These are phyloP conservation scores for Lentinula boryana DNA, from an alignment of 768 basidiomycete species.

Conservation along the genomic window DNA sequence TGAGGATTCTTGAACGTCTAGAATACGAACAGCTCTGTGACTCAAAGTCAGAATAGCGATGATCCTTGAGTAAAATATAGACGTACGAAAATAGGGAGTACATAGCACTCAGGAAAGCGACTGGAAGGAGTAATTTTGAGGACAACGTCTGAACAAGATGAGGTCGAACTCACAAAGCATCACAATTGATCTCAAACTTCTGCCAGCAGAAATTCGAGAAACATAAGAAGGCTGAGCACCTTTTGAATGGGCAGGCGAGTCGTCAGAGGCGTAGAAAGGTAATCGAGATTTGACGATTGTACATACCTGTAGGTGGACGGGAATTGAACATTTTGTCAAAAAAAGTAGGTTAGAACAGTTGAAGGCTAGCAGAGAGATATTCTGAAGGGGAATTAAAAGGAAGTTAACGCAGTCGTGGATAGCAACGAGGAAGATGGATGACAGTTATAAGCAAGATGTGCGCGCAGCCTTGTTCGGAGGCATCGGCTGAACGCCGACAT, in stretches of 20 bases:
- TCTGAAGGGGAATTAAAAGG: not conserved
- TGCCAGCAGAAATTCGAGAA: slow-evolving; percentile 47
- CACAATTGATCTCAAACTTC: slow-evolving; percentile 59
- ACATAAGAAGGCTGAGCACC: slow-evolving; percentile 51
- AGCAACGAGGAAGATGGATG: not conserved
- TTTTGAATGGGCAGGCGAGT: slow-evolving; percentile 13
- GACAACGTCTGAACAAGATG: not conserved
- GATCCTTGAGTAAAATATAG: not conserved
- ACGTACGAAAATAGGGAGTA: slow-evolving; percentile 66
- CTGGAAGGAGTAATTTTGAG: slow-evolving; percentile 18
- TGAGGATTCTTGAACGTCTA: not conserved
- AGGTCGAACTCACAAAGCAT: slow-evolving; percentile 27
- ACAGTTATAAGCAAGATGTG: not conserved
- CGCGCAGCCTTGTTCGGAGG: not conserved
- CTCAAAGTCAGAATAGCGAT: not conserved
- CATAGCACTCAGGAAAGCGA: slow-evolving; percentile 40
- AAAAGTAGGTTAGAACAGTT: not conserved
- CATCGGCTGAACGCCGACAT: not conserved
- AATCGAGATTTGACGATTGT: not conserved
- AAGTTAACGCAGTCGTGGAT: not conserved
- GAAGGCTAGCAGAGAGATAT: not conserved
- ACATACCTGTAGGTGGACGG: slow-evolving; percentile 22
- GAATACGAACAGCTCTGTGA: slow-evolving; percentile 1
- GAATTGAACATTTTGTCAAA: slow-evolving; percentile 22
- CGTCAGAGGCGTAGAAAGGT: no score